These are phyloP conservation scores for Rubroshorea leprosula DNA, from an alignment of 345 rosid species.

Conservation along the genomic window DNA sequence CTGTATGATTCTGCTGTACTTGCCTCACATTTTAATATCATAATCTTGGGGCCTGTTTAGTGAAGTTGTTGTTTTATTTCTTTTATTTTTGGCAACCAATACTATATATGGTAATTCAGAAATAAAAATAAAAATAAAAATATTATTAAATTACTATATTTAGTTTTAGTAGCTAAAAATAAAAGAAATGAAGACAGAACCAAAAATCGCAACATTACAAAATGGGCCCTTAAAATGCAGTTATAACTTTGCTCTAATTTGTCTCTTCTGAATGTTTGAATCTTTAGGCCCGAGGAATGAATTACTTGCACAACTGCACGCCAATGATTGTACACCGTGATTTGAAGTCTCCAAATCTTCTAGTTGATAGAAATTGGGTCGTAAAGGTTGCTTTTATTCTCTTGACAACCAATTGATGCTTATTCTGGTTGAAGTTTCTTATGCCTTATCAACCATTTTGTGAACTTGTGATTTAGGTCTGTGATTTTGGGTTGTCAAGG, in stretches of 20 bases:
- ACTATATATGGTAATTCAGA: no score
- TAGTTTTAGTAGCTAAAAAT: no score
- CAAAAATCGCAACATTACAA: no score
- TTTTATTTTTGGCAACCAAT: no score
- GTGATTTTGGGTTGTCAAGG: constrained; percentile 89
- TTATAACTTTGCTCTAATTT: constrained; percentile 17
- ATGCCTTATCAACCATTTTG: constrained; percentile 8
- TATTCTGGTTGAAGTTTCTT: constrained; percentile 8
- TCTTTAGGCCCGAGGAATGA: constrained; percentile 95
- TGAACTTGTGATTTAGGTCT: constrained; percentile 45
- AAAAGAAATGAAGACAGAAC: no score
- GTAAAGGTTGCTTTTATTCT: constrained; percentile 52
- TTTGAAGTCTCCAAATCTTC: constrained; percentile 89
- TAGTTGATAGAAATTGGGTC: constrained; percentile 95
- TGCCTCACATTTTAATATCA: constrained; percentile 4
- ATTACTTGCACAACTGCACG: constrained; percentile 84
- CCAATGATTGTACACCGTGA: constrained; percentile 90
- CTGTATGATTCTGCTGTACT: constrained; percentile 46
- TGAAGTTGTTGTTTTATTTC: no score
- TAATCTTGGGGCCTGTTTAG: no score
- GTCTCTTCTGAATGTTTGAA: constrained; percentile 20
- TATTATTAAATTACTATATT: no score
- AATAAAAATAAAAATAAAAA: no score
- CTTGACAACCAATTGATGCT: constrained; percentile 2
- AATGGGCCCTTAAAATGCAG: constrained; percentile 3